Conservation (phyloP, 225 moss, liverwort and hornwort species). For the Sphagnum tenellum region DNA sequence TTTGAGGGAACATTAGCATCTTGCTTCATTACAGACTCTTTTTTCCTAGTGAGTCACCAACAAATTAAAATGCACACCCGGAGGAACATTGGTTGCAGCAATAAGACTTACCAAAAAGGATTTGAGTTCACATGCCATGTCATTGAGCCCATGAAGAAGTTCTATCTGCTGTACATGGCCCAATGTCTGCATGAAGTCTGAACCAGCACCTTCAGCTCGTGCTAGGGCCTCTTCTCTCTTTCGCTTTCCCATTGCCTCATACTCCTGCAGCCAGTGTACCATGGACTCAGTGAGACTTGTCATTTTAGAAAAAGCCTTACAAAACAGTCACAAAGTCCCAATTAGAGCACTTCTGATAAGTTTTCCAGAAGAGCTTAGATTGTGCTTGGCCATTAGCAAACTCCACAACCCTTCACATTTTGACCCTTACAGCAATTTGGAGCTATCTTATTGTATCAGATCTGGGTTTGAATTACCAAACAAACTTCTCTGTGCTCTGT, state of each 20-base stretch:
- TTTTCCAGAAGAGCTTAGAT: too few relatives aligned
- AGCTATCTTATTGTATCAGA: too few relatives aligned
- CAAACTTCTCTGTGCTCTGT: too few relatives aligned
- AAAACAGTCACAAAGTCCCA: too few relatives aligned
- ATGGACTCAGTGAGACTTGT: neutral
- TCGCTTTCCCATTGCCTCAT: constrained; percentile 62
- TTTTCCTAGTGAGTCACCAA: too few relatives aligned
- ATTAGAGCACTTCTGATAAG: too few relatives aligned
- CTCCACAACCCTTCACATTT: too few relatives aligned
- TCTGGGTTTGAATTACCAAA: too few relatives aligned
- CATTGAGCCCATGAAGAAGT: constrained; percentile 65
- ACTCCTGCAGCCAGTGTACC: constrained; percentile 21
- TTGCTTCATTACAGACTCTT: neutral
- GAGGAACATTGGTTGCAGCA: neutral
- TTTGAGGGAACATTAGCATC: too few relatives aligned
- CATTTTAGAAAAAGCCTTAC: neutral
- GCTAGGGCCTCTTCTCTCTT: constrained; percentile 53
- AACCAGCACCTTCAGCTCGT: constrained; percentile 38
- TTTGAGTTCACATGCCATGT: constrained; percentile 57
- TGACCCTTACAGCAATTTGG: too few relatives aligned
- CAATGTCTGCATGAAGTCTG: constrained; percentile 62
- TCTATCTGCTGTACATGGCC: constrained; percentile 95
- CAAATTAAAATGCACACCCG: neutral
- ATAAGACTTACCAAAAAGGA: constrained; percentile 47
- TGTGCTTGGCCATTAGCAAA: too few relatives aligned